A percentile compares a stretch with the other conserved stretches of the same genome.
phyloP scores from a whole-genome alignment of 352 stramenopile genomes.

The Globisporangium paddicum region DNA sequence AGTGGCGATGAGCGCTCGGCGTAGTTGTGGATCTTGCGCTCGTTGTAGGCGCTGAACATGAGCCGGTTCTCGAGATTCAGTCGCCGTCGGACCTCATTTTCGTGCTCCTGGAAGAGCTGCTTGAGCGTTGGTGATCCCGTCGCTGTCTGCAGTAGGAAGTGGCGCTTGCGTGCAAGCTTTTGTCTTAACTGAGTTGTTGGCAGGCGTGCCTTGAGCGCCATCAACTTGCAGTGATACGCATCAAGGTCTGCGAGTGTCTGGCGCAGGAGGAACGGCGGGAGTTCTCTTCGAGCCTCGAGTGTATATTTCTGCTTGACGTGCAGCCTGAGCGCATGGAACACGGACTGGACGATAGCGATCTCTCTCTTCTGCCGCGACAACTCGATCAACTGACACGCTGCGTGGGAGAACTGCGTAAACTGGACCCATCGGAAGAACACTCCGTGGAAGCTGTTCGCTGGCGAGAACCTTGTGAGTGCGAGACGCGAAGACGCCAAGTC shows the following conservation, averaged over 20 bases:
- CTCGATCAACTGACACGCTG: slow-evolving; percentile 16
- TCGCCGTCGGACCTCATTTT: slow-evolving; percentile 44
- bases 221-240: slow-evolving; percentile 42
- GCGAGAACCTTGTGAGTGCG: slow-evolving; percentile 34
- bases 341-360: slow-evolving; percentile 28
- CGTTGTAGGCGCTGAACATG: slow-evolving; percentile 66
- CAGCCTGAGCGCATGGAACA: slow-evolving; percentile 37
- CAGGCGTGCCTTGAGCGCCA: slow-evolving; percentile 26
- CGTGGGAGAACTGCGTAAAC: slow-evolving; percentile 36
- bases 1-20: slow-evolving; percentile 45
- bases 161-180: slow-evolving; percentile 19
- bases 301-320: slow-evolving; percentile 46
- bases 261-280: slow-evolving; percentile 32
- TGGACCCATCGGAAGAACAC: slow-evolving; percentile 59
- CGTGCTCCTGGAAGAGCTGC: slow-evolving; percentile 60
- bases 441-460: slow-evolving; percentile 37
- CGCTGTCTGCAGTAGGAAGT: slow-evolving; percentile 27
- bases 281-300: slow-evolving; percentile 16
- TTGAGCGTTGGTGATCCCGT: slow-evolving; percentile 66
- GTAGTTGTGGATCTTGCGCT: slow-evolving; percentile 67
- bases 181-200: slow-evolving; percentile 25
- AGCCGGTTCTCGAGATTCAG: slow-evolving; percentile 68
- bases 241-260: slow-evolving; percentile 42
- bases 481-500: slow-evolving; percentile 26
- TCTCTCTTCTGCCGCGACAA: slow-evolving; percentile 25